These are phyloP conservation scores for Dalbergia cochinchinensis DNA, from an alignment of 306 rosid genomes.

Conservation along the genomic window DNA sequence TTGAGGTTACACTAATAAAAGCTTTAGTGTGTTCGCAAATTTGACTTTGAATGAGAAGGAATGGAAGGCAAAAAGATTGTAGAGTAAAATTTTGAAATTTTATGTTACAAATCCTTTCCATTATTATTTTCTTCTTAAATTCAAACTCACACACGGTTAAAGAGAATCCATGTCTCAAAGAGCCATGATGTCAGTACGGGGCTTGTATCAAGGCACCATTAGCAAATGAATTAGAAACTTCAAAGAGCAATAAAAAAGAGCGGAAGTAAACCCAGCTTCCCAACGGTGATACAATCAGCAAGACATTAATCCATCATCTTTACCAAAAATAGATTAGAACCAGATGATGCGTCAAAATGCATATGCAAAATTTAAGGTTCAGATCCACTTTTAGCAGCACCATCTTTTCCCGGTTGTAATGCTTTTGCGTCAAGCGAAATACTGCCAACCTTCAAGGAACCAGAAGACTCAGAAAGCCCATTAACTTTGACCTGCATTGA, in stretches of 20 bases:
- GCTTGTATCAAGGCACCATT: conserved; percentile 45
- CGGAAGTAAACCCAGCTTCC: conserved; percentile 38
- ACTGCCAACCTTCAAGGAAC: conserved; percentile 75
- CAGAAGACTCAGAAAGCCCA: conserved; percentile 54
- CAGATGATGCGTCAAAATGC: conserved; percentile 16
- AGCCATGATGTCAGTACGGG: conserved; percentile 10
- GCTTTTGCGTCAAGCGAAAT: conserved; percentile 72
- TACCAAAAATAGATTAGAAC: conserved; percentile 22
- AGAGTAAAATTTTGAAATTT: too few relatives aligned
- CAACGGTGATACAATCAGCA: conserved; percentile 27
- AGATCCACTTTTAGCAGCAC: conserved; percentile 47
- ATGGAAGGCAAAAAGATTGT: too few relatives aligned
- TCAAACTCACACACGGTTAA: too few relatives aligned
- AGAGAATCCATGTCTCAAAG: not conserved
- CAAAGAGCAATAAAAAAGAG: conserved; percentile 20
- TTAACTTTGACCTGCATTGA: conserved; percentile 71
- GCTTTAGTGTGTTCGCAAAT: not conserved
- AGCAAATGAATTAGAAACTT: conserved; percentile 32
- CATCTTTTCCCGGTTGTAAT: conserved; percentile 51
- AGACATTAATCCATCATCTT: conserved; percentile 37
- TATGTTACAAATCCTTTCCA: too few relatives aligned
- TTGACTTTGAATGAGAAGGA: too few relatives aligned
- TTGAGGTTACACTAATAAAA: not conserved
- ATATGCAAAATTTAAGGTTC: conserved; percentile 31
- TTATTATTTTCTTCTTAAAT: too few relatives aligned